Evolutionary conservation across 106 monocot genomes (phyloP).

Genomic region (Cymbidium sinense): DNA sequence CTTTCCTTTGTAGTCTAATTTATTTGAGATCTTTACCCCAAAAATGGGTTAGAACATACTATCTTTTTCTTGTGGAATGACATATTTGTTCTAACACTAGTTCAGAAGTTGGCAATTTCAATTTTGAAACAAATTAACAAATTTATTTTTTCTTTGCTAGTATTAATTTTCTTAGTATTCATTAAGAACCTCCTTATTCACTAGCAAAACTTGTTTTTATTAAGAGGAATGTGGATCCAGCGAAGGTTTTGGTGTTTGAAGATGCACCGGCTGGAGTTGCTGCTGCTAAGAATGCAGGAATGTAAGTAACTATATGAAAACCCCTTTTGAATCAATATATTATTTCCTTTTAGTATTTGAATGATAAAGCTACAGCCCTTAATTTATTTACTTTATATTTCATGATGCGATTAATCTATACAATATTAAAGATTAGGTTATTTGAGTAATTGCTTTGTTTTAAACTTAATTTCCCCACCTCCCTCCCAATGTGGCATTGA

Average conservation of each 20-base stretch:
- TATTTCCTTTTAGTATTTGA: neutral
- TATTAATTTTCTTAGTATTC: neutral
- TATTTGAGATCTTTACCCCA: neutral
- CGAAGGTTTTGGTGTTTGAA: conserved; percentile 65
- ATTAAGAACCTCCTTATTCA: neutral
- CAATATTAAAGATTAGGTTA: neutral
- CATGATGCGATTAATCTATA: neutral
- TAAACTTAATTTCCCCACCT: too few relatives aligned
- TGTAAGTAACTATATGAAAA: conserved; percentile 39
- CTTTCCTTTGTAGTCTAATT: neutral
- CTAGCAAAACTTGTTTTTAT: neutral
- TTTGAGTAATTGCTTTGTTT: too few relatives aligned
- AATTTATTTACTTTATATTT: neutral
- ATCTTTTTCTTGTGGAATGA: neutral
- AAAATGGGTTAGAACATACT: neutral
- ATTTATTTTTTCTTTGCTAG: neutral
- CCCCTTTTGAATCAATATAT: neutral
- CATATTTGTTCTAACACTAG: neutral
- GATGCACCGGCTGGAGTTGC: conserved; percentile 71
- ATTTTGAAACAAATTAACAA: neutral
- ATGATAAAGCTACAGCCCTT: neutral
- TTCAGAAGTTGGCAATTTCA: neutral
- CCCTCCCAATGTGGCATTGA: too few relatives aligned
- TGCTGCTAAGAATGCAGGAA: conserved; percentile 66
- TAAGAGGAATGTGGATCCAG: conserved; percentile 39